These are phyloP conservation scores for Beauveria varroae DNA, from an alignment of 2,329 filamentous ascomycete genomes.

Conservation along the genomic window DNA sequence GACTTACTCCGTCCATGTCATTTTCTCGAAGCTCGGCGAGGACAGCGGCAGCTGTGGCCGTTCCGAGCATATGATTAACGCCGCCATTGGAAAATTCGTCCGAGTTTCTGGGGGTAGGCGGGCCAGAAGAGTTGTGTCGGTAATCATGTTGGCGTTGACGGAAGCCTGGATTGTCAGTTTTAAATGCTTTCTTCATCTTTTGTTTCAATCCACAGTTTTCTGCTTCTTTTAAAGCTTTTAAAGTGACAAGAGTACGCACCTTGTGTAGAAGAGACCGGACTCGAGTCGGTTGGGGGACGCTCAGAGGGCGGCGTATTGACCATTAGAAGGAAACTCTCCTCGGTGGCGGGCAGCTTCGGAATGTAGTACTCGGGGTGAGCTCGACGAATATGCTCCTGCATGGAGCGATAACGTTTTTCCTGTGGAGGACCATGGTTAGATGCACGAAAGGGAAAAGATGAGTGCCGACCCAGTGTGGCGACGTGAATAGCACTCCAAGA, in stretches of 20 bases:
- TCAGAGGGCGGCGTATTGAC: slow-evolving; percentile 81
- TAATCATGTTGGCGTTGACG: slow-evolving; percentile 57
- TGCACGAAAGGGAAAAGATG: slow-evolving; percentile 12
- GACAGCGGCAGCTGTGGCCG: slow-evolving; percentile 71
- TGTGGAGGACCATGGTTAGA: slow-evolving; percentile 14
- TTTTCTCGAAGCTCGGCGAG: slow-evolving; percentile 76
- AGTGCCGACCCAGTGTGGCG: not conserved
- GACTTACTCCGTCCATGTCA: slow-evolving; percentile 68
- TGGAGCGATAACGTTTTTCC: slow-evolving; percentile 95
- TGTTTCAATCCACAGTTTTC: not conserved
- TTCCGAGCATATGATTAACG: slow-evolving; percentile 39
- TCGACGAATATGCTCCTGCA: slow-evolving; percentile 98
- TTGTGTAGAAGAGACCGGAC: slow-evolving; percentile 24
- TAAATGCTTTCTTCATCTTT: not conserved
- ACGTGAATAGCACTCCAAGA: not conserved
- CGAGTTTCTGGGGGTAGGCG: slow-evolving; percentile 59
- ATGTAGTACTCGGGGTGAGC: slow-evolving; percentile 97
- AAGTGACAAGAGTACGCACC: slow-evolving; percentile 19
- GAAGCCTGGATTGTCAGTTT: slow-evolving; percentile 33
- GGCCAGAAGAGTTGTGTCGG: slow-evolving; percentile 57
- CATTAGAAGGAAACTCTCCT: slow-evolving; percentile 97
- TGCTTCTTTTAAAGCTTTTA: no score
- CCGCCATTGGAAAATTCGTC: slow-evolving; percentile 56
- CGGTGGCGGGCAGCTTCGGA: slow-evolving; percentile 92
- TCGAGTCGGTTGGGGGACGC: slow-evolving; percentile 37